Conservation (phyloP, 805 yeast genomes). For the Metschnikowia arizonensis region DNA sequence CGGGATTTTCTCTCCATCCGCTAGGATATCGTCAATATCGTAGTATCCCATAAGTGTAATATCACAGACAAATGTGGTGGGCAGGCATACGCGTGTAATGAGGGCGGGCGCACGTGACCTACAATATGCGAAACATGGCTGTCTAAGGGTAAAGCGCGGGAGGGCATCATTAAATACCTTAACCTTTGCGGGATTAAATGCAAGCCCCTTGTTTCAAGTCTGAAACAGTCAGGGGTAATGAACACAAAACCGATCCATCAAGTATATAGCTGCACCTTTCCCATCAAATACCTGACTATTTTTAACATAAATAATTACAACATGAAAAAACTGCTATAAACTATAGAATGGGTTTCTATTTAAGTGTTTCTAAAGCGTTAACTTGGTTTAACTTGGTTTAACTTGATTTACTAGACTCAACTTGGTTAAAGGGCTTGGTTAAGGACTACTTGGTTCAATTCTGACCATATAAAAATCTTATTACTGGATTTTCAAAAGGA, state of each 20-base stretch:
- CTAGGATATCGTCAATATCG: slow-evolving; percentile 71
- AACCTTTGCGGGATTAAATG: neutral
- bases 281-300: no score
- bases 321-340: no score
- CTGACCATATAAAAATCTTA: no score
- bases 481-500: no score
- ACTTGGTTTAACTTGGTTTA: no score
- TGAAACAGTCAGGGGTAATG: neutral
- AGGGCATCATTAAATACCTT: neutral
- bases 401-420: no score
- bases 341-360: no score
- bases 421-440: no score
- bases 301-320: no score
- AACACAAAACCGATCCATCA: neutral
- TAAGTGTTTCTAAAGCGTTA: no score
- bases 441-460: no score
- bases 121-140: neutral
- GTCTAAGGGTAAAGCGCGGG: neutral
- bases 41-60: slow-evolving; percentile 43
- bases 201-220: slow-evolving; percentile 1
- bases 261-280: neutral
- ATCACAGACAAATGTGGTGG: neutral
- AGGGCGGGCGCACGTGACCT: neutral
- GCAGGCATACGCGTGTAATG: neutral
- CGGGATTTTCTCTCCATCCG: slow-evolving; percentile 72